Base-by-base conservation (phyloP, 208 protist species). In the Vickermania ingenoplastis region DNA sequence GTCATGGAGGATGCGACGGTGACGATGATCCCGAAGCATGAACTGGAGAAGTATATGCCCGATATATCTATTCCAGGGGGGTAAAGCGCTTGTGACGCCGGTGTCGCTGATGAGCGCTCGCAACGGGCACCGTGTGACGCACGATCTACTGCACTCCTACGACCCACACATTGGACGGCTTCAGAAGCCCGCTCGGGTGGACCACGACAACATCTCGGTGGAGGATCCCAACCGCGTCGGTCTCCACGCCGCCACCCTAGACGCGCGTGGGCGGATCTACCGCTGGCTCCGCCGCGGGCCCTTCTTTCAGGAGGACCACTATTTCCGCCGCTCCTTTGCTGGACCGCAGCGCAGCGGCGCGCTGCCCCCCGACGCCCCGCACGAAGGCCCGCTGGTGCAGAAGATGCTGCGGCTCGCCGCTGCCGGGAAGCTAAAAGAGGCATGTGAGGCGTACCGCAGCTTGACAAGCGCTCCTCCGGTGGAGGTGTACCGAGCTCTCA, bases 21-120 rank as follows among this genome's bases (percentile, higher is more conserved):
- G 24, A 62, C 31, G 23, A 88, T 95, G 0, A 93, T 92, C 27
- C 86, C 89, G n/a, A 91, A 91, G 74, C 79, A 86, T 41, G 86
- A 95, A 67, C 73, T 95, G 49, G 83, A 91, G 57, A 86, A 85
- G 69, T 95, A 88, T 63, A 95, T 95, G 89, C 89, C 89, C 17
- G 79, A 95, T 63, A 95, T 95, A 56, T 71, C 61, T 48, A 45
- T 45, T 17, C 73, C 92, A 49, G 89, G 89, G 13, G n/a, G 67
- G 81, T 41, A 91, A 92, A 67, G 84, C 83, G 31, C 72, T 94
- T 11, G 88, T 94, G 26, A 95, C 89, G 45, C 89, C 89, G 0
- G 86, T 95, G 2, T 93, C 86, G 24, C 67, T 95, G 41, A 92
- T 95, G 89, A 80, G 67, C 61, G 89, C 86, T 3, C 89, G 89